Base-by-base conservation (phyloP, 495 filamentous ascomycete species). In the Sporormia fimetaria region DNA sequence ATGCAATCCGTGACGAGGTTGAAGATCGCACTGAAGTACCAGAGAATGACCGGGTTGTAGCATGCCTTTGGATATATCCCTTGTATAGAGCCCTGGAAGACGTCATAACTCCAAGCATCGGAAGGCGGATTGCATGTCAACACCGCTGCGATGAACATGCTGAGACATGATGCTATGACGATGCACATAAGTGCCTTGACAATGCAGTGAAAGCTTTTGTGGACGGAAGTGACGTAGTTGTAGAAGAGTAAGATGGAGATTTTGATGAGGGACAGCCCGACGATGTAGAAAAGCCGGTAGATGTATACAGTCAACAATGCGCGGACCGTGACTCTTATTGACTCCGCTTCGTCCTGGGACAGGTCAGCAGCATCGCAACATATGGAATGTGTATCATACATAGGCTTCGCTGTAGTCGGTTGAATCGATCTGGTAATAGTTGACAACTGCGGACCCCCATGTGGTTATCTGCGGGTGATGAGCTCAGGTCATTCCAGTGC, bases 171-270 rank as follows among this genome's bases (percentile, higher is more conserved):
- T 10, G 41, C 6, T 3, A 36, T n/a, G 2, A 51, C 25, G 20
- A 45, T 22, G n/a, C 23, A 21, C 2, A 51, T 26, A 16, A 41
- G 30, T 3, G 16, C 27, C 6, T 34, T 24, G 4, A 41, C 37
- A 20, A 44, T 40, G 3, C 21, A 25, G 21, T 45, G 47, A 21
- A 44, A 51, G 23, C 16, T 34, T 24, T 40, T 44, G 29, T 45
- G 40, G 9, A 37, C 26, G 16, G 47, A 44, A 9, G 47, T 30
- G 30, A 51, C 14, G 33, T 51, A 33, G 37, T 40, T 40, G 41
- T 51, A 51, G 30, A 51, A 51, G 29, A 51, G 47, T 23, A 51
- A 41, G 31, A 51, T 51, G 17, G 40, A 44, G 22, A 26, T 33
- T 25, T 51, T 51, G 23, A 51, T 32, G 18, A 51, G 24, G 17